Percentiles rank a stretch among this genome's conserved stretches.
These are phyloP conservation scores for Colletotrichum plurivorum DNA, from an alignment of 2,329 filamentous ascomycete genomes.

Conservation along the genomic window DNA sequence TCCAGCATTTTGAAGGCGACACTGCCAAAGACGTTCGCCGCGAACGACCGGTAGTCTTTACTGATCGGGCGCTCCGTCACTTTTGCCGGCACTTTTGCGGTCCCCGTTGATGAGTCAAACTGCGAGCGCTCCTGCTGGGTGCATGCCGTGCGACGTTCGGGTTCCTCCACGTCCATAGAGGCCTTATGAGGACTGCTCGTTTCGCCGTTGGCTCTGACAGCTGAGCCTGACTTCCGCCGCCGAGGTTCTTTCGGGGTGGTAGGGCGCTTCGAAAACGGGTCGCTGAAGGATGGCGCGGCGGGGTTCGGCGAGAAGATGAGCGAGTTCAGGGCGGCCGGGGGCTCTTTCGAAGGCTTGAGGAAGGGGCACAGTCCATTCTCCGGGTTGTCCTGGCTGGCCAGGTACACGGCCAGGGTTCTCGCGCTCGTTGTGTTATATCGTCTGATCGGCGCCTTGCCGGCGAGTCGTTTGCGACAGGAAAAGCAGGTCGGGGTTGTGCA, in stretches of 20 bases:
- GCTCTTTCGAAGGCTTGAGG: slow-evolving; percentile 58
- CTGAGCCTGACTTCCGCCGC: slow-evolving; percentile 26
- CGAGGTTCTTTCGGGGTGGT: slow-evolving; percentile 25
- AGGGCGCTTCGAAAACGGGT: slow-evolving; percentile 35
- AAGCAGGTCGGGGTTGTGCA: slow-evolving; percentile 87
- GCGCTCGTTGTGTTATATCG: slow-evolving; percentile 87
- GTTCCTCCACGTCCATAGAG: slow-evolving; percentile 9
- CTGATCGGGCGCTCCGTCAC: slow-evolving; percentile 62
- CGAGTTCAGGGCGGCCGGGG: slow-evolving; percentile 62
- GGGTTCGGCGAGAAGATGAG: slow-evolving; percentile 60
- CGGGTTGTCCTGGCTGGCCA: slow-evolving; percentile 85
- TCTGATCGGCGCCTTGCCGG: slow-evolving; percentile 78
- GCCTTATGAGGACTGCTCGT: slow-evolving; percentile 3
- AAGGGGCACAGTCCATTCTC: slow-evolving; percentile 76
- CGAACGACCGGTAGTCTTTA: slow-evolving; percentile 73
- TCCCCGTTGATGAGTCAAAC: slow-evolving; percentile 39
- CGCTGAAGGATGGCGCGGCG: slow-evolving; percentile 42
- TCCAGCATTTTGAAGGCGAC: slow-evolving; percentile 79
- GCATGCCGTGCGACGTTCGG: background rate
- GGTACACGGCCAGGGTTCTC: slow-evolving; percentile 82
- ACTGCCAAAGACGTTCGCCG: slow-evolving; percentile 75
- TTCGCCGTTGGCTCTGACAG: slow-evolving; percentile 13
- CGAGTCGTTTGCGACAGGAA: slow-evolving; percentile 79
- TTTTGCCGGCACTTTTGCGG: slow-evolving; percentile 45
- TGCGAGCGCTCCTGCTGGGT: slow-evolving; percentile 29